Conservation (phyloP, 1,139 yeast genomes). For the Magnusiomyces sp. region DNA sequence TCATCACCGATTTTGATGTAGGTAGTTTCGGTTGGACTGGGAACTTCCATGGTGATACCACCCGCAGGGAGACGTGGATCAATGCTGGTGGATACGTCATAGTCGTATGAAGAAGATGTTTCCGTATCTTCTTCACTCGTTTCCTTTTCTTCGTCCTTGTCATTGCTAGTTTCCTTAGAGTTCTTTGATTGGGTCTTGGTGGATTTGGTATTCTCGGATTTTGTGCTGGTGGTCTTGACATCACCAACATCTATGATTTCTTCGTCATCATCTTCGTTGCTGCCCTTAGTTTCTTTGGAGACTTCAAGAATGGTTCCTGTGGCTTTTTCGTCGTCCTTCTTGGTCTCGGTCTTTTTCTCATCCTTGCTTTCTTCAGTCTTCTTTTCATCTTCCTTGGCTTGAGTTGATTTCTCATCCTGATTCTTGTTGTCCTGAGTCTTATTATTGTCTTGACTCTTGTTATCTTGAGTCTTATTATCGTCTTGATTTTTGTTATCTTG, state of each 20-base stretch:
- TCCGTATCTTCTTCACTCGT: not conserved
- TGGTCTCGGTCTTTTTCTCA: not conserved
- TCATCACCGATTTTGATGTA: conserved; percentile 34
- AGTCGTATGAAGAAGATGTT: conserved; percentile 9
- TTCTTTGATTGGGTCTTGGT: not conserved
- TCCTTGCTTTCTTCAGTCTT: not conserved
- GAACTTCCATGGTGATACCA: conserved; percentile 29
- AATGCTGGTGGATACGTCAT: conserved; percentile 22
- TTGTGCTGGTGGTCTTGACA: conserved; percentile 4
- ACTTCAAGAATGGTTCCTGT: too few species aligned
- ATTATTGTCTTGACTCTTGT: too few species aligned
- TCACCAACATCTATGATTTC: not conserved
- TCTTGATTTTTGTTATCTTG: too few species aligned
- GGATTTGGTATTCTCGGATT: conserved; percentile 3
- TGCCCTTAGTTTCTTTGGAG: too few species aligned
- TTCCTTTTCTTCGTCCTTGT: not conserved
- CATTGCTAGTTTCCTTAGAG: not conserved
- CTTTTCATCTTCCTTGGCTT: not conserved
- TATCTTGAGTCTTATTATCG: too few species aligned
- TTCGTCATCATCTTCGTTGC: too few species aligned
- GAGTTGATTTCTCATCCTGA: too few species aligned
- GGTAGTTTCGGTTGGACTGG: conserved; percentile 30
- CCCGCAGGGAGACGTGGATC: conserved; percentile 33
- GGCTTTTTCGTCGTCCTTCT: too few species aligned
- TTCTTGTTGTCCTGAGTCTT: too few species aligned